Evolutionary conservation across 441 rosid species (phyloP).

Genomic region (Breynia disticha): DNA sequence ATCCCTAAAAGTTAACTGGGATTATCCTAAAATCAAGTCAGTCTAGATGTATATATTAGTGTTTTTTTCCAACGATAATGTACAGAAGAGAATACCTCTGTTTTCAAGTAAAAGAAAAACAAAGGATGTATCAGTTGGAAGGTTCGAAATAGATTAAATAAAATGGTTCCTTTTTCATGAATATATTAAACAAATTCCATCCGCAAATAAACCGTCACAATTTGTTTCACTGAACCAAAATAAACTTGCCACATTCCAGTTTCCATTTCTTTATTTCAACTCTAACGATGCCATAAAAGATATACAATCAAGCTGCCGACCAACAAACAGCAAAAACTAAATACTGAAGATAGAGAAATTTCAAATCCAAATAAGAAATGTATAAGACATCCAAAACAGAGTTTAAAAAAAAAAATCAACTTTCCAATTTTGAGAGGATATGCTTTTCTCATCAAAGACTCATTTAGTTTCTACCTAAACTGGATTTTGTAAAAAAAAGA

Average conservation of each 20-base stretch:
- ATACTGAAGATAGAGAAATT: neutral
- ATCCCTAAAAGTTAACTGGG: too few species aligned
- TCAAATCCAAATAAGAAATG: neutral
- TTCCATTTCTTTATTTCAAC: neutral
- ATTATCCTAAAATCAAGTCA: too few species aligned
- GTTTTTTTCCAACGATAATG: too few species aligned
- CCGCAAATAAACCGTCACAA: neutral
- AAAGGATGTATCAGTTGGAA: too few species aligned
- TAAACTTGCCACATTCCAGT: neutral
- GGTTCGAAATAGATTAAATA: too few species aligned
- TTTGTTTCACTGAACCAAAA: neutral
- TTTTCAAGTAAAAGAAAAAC: too few species aligned
- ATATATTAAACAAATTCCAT: too few species aligned
- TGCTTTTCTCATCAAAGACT: neutral
- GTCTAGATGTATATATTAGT: too few species aligned
- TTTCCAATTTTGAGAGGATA: neutral
- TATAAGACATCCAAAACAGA: too few species aligned
- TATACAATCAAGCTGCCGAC: too few species aligned
- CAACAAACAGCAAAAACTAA: neutral
- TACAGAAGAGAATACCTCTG: too few species aligned
- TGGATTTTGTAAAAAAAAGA: neutral
- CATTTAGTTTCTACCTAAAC: neutral
- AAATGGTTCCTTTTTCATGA: too few species aligned
- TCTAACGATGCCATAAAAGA: neutral
- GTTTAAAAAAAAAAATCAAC: neutral